Evolutionary conservation across 495 filamentous ascomycete genomes (phyloP), one percentile per base, ranked within the genome.

Genomic region (Thermochaetoides thermophila): DNA sequence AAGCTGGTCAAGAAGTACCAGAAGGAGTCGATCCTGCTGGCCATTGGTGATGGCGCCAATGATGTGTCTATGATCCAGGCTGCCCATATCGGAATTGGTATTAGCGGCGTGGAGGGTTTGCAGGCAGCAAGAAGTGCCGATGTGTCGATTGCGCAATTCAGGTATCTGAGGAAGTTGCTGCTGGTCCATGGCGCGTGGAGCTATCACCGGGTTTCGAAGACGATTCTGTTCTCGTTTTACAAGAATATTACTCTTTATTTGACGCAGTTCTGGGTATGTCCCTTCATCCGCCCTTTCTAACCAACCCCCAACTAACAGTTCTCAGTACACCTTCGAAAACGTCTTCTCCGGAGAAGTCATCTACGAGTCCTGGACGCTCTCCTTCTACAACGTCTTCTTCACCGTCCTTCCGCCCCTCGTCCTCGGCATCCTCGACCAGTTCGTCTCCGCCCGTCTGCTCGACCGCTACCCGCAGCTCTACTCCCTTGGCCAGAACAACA

Each of bases 41-140:
- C 91, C 18, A 89, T 99, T 56, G 91, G 91, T 40, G 91, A 99
- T 46, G 91, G 91, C 39, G 91, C 91, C 24, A 99, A 99, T 60
- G 91, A 96, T 46, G 91, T 96, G 12, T 94, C 85, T 17, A 99
- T 96, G 91, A 99, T 96, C 42, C 91, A 99, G 61, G 91, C 91
- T 12, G 91, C 91, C 7, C 91, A 99, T 55, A 91, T 99, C 42
- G 91, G 91, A 38, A 84, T 99, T 31, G 91, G 91, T 53, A 99
- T 99, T 55, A 91, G 82, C 46, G 91, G 91, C 56, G 70, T 93
- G 20, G 91, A 99, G 69, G 91, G 91, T 68, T 75, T 99, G n/a
- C 89, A 99, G 59, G 89, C 89, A 24, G 91, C 91, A 26, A 74
- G 91, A 52, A 89, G 82, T 39, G 91, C 91, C 39, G 91, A 99